phyloP scores from a whole-genome alignment of 305 asterid species.

The Rubia peregrina region DNA sequence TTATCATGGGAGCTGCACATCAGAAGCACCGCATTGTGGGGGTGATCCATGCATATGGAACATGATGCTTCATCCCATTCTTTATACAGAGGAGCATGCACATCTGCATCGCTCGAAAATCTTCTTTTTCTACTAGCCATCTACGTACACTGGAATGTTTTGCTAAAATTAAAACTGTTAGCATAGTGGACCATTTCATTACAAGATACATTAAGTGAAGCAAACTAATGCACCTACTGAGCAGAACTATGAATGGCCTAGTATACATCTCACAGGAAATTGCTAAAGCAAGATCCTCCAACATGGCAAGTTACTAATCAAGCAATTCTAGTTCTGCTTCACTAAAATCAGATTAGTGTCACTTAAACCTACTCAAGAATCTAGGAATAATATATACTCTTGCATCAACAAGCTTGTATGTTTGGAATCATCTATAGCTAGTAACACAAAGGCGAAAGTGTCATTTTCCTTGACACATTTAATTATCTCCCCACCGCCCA shows the following conservation, averaged over 20 bases:
- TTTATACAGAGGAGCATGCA: slow-evolving; percentile 48
- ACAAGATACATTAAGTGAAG: background rate
- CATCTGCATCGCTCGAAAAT: slow-evolving; percentile 59
- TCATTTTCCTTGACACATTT: background rate
- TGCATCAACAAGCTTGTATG: background rate
- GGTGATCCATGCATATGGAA: slow-evolving; percentile 96
- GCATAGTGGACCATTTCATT: slow-evolving; percentile 19
- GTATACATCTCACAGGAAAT: background rate
- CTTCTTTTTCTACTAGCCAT: slow-evolving; percentile 98
- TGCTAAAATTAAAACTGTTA: slow-evolving; percentile 46
- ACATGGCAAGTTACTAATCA: background rate
- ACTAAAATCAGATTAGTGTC: background rate
- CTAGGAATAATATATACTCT: background rate
- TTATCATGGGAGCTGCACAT: slow-evolving; percentile 80
- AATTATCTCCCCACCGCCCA: background rate
- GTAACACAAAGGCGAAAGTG: background rate
- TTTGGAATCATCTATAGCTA: background rate
- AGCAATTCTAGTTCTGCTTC: background rate
- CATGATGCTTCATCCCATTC: slow-evolving; percentile 95
- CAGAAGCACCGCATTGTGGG: slow-evolving; percentile 96
- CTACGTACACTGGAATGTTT: slow-evolving; percentile 55
- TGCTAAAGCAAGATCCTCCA: background rate
- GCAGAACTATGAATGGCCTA: background rate
- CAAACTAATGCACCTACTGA: slow-evolving; percentile 2
- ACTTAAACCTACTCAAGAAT: background rate